These are phyloP conservation scores for Hirsutella rhossiliensis DNA, from an alignment of 2,329 filamentous ascomycete genomes.

Conservation along the genomic window DNA sequence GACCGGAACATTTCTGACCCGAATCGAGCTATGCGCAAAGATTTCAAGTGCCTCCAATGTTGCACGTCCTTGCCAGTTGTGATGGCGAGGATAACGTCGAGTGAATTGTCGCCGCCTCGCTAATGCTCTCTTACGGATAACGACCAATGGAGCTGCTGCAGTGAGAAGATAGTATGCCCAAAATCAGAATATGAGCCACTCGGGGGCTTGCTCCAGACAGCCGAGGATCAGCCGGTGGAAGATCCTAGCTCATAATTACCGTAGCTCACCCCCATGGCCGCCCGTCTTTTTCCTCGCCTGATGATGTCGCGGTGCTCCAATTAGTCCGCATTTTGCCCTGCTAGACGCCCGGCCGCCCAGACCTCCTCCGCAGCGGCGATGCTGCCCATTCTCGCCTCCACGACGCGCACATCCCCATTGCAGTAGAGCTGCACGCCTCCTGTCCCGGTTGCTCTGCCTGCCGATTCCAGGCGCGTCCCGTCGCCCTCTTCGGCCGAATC, in stretches of 20 bases:
- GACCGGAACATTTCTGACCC: too few species aligned
- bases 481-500: conserved; percentile 2
- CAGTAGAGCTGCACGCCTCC: conserved; percentile 1
- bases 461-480: not conserved
- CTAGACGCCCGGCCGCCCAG: not conserved
- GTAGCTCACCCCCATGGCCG: not conserved
- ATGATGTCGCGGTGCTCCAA: conserved; percentile 16
- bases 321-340: conserved; percentile 9
- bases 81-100: too few species aligned
- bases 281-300: conserved; percentile 8
- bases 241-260: not conserved
- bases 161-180: too few species aligned
- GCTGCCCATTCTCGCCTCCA: conserved; percentile 14
- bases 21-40: too few species aligned
- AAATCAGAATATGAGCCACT: not conserved
- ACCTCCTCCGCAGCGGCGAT: conserved; percentile 19
- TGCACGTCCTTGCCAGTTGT: too few species aligned
- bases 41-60: too few species aligned
- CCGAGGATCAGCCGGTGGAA: not conserved
- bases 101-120: too few species aligned
- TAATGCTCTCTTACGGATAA: too few species aligned
- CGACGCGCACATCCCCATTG: conserved; percentile 4
- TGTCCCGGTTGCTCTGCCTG: not conserved
- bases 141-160: too few species aligned
- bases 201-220: not conserved